These are phyloP conservation scores for Trametes cubensis DNA, from an alignment of 768 basidiomycete species.

Conservation along the genomic window DNA sequence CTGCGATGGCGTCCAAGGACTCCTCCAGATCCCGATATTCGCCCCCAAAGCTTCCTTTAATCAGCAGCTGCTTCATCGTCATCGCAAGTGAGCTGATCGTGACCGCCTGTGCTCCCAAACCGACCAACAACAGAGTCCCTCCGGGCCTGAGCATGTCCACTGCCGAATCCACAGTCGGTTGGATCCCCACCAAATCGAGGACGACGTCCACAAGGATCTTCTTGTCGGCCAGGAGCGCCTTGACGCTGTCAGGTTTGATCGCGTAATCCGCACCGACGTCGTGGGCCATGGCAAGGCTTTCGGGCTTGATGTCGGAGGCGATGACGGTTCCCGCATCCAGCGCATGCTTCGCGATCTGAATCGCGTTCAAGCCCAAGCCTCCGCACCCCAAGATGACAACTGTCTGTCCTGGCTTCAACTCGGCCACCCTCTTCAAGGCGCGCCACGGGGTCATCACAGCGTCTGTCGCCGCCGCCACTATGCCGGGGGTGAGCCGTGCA, in stretches of 20 bases:
- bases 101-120: conserved; percentile 14
- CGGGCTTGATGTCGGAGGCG: conserved; percentile 25
- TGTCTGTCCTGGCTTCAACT: conserved; percentile 23
- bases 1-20: conserved; percentile 24
- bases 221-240: conserved; percentile 15
- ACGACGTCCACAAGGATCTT: conserved; percentile 23
- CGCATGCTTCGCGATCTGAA: conserved; percentile 29
- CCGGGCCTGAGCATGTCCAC: conserved; percentile 15
- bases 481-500: conserved; percentile 14
- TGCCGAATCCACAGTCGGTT: conserved; percentile 20
- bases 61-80: conserved; percentile 24
- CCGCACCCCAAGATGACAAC: conserved; percentile 43
- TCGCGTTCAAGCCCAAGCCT: conserved; percentile 36
- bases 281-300: conserved; percentile 17
- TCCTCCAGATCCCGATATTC: conserved; percentile 26
- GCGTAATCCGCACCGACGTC: conserved; percentile 26
- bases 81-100: conserved; percentile 3
- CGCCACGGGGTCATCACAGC: conserved; percentile 31
- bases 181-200: conserved; percentile 27
- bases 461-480: conserved; percentile 29
- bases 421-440: conserved; percentile 20
- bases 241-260: conserved; percentile 17
- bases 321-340: conserved; percentile 23
- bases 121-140: conserved; percentile 23
- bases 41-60: conserved; percentile 22